Conservation (phyloP, 805 yeast genomes). For the Debaryomyces tyrocola region DNA sequence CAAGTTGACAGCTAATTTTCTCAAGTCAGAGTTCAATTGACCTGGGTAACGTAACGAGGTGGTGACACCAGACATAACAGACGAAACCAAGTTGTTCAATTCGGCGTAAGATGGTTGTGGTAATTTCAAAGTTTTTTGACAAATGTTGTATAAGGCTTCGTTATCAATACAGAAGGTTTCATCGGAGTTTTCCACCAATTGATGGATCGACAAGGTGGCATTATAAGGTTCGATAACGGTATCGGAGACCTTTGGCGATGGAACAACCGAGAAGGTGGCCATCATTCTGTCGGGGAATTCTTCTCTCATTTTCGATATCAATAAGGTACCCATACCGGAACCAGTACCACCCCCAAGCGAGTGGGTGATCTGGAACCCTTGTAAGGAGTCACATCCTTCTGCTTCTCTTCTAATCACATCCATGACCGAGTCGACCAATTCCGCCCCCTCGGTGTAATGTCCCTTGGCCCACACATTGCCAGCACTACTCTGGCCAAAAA, state of each 20-base stretch:
- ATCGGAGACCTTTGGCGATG: conserved; percentile 87
- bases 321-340: conserved; percentile 92
- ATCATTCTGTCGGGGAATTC: conserved; percentile 95
- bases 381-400: conserved; percentile 87
- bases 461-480: conserved; percentile 98
- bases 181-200: conserved; percentile 85
- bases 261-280: conserved; percentile 92
- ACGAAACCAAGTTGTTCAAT: conserved; percentile 78
- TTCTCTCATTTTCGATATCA: conserved; percentile 83
- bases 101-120: conserved; percentile 77
- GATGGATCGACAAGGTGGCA: conserved; percentile 87
- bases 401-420: conserved; percentile 93
- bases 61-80: conserved; percentile 94
- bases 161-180: conserved; percentile 95
- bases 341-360: conserved; percentile 83
- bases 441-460: conserved; percentile 96
- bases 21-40: conserved; percentile 87
- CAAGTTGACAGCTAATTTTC: conserved; percentile 90
- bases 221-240: conserved; percentile 96
- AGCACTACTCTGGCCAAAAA: conserved; percentile 88
- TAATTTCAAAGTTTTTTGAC: conserved; percentile 81
- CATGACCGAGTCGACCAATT: conserved; percentile 83
- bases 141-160: conserved; percentile 88
- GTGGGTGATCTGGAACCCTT: conserved; percentile 84
- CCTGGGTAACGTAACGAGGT: conserved; percentile 94